These are phyloP conservation scores for Calonectria pseudoturangicola DNA, from an alignment of 2,329 filamentous ascomycete species.

Conservation along the genomic window DNA sequence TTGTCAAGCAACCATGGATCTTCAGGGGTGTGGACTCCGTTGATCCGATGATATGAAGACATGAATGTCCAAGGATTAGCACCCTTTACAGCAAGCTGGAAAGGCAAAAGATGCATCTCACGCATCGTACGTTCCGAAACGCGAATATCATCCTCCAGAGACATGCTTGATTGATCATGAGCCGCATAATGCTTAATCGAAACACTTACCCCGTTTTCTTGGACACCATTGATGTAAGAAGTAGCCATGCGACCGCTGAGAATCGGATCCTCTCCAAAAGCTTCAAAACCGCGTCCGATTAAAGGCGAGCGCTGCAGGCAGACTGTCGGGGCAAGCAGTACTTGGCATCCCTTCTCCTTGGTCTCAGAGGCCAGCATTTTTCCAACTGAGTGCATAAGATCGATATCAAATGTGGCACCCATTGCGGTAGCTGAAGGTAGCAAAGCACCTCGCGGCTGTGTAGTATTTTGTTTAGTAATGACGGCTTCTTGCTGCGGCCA, in stretches of 20 bases:
- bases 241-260: slow-evolving; percentile 60
- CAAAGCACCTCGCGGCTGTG: slow-evolving; percentile 28
- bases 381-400: slow-evolving; percentile 74
- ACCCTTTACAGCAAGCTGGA: slow-evolving; percentile 60
- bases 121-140: slow-evolving; percentile 40
- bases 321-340: slow-evolving; percentile 66
- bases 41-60: slow-evolving; percentile 58
- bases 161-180: slow-evolving; percentile 57
- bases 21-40: slow-evolving; percentile 56
- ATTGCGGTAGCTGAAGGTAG: slow-evolving; percentile 58
- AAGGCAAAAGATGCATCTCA: slow-evolving; percentile 56
- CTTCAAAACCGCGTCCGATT: slow-evolving; percentile 63
- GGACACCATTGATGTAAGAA: slow-evolving; percentile 58
- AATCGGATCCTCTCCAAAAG: slow-evolving; percentile 62
- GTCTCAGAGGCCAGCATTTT: slow-evolving; percentile 72
- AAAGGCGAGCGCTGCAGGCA: slow-evolving; percentile 64
- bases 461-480: no score
- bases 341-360: slow-evolving; percentile 77
- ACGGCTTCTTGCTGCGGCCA: no score
- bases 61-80: slow-evolving; percentile 60
- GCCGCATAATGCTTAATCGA: slow-evolving; percentile 65
- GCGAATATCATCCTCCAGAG: slow-evolving; percentile 40
- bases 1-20: not conserved
- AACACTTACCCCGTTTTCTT: slow-evolving; percentile 59
- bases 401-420: slow-evolving; percentile 77